Evolutionary conservation across 305 asterid genomes (phyloP), one percentile per base, ranked within the genome.

Genomic region (Fraxinus angustifolia): DNA sequence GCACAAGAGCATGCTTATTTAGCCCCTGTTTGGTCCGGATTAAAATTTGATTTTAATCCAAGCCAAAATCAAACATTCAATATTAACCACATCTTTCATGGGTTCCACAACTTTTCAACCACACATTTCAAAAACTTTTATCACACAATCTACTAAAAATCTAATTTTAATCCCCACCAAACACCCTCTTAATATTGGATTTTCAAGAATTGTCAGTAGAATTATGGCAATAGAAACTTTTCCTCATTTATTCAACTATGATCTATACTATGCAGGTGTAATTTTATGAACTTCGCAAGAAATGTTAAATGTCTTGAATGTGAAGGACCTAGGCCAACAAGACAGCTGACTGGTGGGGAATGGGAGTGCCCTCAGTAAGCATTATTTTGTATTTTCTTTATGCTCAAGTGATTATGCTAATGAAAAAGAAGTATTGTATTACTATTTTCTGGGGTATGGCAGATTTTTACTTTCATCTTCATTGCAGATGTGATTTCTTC

Each of bases 301-400:
- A 96, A 96, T 73, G 60, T 81, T 68, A 87, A 90, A 84, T 96
- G 99, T 87, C 97, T 93, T 33, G 97, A 93, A 89, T 96, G 99
- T 82, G 98, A 94, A 90, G 98, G 89, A 83, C 62, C 90, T 78
- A 89, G 94, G 89, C 97, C 98, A 6, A 88, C 82, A 84, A 90
- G 84, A 83, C 92, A 87, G 87, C 90, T 94, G 76, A 87, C 90
- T 79, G 98, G 97, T 67, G 91, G 92, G 82, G 99, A 96, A 87
- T 96, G 99, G 99, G 97, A 96, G 73, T 94, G 99, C 87, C 94
- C 97, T 79, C 92, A 88, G 99, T 95, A 88, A 92, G 94, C 68
- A 82, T 53, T 78, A 53, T 56, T 79, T 68, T 71, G 11, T 60
- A 28, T 76, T 76, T 30, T 82, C 16, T 45, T 68, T 79, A 34